Base-by-base conservation (phyloP, 2,329 filamentous ascomycete species). In the Xylaria sp. region DNA sequence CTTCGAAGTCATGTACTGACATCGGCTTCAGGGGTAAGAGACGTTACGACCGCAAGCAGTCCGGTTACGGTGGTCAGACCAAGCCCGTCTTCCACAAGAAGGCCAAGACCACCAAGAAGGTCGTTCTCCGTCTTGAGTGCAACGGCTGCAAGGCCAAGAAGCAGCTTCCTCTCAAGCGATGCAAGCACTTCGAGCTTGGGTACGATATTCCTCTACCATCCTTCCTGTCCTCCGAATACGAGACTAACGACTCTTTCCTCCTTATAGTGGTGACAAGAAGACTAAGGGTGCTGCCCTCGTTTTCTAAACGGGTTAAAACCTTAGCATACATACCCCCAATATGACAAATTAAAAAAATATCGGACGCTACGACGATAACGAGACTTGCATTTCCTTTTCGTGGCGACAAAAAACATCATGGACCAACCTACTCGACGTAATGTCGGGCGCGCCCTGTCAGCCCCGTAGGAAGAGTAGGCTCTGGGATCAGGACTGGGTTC, bases 161-260 rank as follows among this genome's bases (percentile, higher is more conserved):
- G 80, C 92, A 99, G 85, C 86, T 99, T 76, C 86, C 94, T 72
- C 85, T 99, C 80, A 99, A 99, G 90, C 91, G 94, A 78, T 99
- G 94, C 92, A 99, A 99, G 90, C 94, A 99, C 87, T 99, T 99
- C 83, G 94, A 99, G 85, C 84, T 99, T 76, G 94, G 92, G 91
- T 96, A 92, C 68, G 91, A 10, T 19, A 30, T 10, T 48, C 13
- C 13, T 16, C 39, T 18, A 1, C 7, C 23, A 30, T 23, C 37
- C 35, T 13, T 8, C 13, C n/a, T 16, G 7, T 10, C 3, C 42
- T 44, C 42, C 51, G 11, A 19, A 16, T 16, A 6, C 5, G 42
- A 58, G 16, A 58, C 61, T 58, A 54, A 63, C 39, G 2, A 8
- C 19, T 50, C 23, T 42, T 56, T 42, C 42, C 5, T 30, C 35